phyloP scores from a whole-genome alignment of 768 basidiomycete genomes.

The Leucocoprinus birnbaumii region DNA sequence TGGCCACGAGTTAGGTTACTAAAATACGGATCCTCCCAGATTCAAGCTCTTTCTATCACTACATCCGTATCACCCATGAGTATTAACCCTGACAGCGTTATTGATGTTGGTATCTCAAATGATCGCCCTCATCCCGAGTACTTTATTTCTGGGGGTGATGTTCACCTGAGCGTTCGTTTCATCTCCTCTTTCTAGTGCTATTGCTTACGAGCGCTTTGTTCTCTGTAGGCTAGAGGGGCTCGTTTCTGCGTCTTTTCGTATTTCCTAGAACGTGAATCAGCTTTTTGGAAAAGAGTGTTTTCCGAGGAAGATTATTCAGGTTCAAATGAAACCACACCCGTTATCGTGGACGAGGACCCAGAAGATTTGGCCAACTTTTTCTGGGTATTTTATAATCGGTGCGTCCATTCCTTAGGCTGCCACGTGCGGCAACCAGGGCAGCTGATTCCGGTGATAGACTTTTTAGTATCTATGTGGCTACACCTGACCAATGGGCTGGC shows the following conservation, averaged over 20 bases:
- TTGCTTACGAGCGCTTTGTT: background rate
- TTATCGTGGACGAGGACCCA: constrained; percentile 1
- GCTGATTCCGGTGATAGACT: background rate
- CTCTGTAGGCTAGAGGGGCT: background rate
- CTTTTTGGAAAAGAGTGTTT: background rate
- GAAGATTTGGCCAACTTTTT: background rate
- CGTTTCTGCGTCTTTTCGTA: background rate
- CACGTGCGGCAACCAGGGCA: background rate
- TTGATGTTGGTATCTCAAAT: too few relatives aligned
- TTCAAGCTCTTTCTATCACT: too few relatives aligned
- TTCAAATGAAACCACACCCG: background rate
- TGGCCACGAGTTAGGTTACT: too few relatives aligned
- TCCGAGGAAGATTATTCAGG: background rate
- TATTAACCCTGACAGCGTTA: too few relatives aligned
- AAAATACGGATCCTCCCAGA: too few relatives aligned
- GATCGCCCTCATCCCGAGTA: background rate
- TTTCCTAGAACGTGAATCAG: background rate
- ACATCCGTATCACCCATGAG: too few relatives aligned
- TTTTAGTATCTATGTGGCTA: background rate
- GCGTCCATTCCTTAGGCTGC: constrained; percentile 16
- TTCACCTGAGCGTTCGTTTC: background rate
- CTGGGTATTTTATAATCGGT: constrained; percentile 57
- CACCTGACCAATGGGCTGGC: background rate
- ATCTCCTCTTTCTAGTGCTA: background rate
- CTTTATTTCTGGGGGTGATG: background rate